Base-by-base conservation (phyloP, 176 grass and related monocot species). In the Bolboschoenus planiculmis region DNA sequence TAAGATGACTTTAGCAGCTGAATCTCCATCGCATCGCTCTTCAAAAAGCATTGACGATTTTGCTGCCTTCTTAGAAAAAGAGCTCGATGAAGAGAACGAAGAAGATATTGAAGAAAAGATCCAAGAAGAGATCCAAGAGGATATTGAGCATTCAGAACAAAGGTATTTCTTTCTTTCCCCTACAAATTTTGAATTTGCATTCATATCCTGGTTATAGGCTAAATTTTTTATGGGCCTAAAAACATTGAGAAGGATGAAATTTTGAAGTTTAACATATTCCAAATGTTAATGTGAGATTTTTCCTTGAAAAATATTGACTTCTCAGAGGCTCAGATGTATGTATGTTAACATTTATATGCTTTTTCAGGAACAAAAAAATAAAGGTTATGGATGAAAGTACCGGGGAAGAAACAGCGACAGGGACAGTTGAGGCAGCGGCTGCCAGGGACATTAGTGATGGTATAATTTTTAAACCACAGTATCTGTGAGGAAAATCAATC, bases 41-140 rank as follows among this genome's bases (percentile, higher is more conserved):
- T 92, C 85, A 14, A 92, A 87, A 62, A 87, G 84, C 29, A 83
- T 59, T 72, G 87, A 89, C 10, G 92, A 91, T 60, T 90, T 91
- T 82, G 89, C 92, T 11, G 79, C 86, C 8, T 81, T 89, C 39
- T 88, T 97, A 61, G 90, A 87, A 14, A 68, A 85, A 2, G 92
- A 94, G 83, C 84, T 97, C 63, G 88, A 93, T 26, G 21, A 62
- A 26, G 37, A 7, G 23, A 33, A 27, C 1, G 18, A 62, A 62
- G n/a, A 81, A 14, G 34, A 58, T n/a, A 36, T 26, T 10, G n/a
- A 81, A 30, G 89, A 85, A 34, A 81, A 79, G 7, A 63, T 37
- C 0, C 29, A 70, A 24, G 79, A 68, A 1, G 60, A 79, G 9
- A 27, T 48, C n/a, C 3, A 44, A 60, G 24, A 29, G 7, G 57